These are phyloP conservation scores for Eucalyptus microcorys DNA, from an alignment of 345 rosid genomes.

Conservation along the genomic window DNA sequence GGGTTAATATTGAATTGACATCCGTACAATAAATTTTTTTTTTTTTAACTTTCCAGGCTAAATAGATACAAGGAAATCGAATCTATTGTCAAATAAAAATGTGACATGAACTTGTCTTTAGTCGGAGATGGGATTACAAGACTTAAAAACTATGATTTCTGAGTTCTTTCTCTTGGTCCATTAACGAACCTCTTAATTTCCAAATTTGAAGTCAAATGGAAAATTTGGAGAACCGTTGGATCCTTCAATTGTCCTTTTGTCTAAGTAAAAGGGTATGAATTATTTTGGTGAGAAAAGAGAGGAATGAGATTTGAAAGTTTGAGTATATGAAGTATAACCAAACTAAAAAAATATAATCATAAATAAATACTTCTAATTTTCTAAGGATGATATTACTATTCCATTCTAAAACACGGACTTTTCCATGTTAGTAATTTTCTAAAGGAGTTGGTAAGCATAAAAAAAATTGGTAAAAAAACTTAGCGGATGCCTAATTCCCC, in stretches of 20 bases:
- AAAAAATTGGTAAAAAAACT: too few species aligned
- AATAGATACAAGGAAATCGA: not conserved
- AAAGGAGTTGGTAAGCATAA: not conserved
- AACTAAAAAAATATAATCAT: not conserved
- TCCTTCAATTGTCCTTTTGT: not conserved
- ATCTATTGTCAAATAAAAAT: not conserved
- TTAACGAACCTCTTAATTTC: not conserved
- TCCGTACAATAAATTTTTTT: accelerated
- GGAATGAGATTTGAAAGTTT: not conserved
- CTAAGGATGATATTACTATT: not conserved
- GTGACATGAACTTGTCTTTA: not conserved
- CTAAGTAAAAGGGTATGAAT: not conserved
- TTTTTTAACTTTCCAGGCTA: not conserved
- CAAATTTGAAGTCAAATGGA: not conserved
- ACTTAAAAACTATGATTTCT: not conserved
- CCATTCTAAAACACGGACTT: not conserved
- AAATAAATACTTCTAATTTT: too few species aligned
- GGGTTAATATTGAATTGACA: not conserved
- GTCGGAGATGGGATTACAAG: not conserved
- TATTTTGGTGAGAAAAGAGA: not conserved
- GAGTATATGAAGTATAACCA: not conserved
- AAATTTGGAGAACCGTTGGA: too few species aligned
- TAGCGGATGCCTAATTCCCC: too few species aligned
- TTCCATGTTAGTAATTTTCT: not conserved
- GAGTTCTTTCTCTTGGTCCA: not conserved